A percentile compares a stretch with the other conserved stretches of the same genome.
Conservation (phyloP, 2,329 filamentous ascomycete genomes). For the Stachybotrys chartarum region DNA sequence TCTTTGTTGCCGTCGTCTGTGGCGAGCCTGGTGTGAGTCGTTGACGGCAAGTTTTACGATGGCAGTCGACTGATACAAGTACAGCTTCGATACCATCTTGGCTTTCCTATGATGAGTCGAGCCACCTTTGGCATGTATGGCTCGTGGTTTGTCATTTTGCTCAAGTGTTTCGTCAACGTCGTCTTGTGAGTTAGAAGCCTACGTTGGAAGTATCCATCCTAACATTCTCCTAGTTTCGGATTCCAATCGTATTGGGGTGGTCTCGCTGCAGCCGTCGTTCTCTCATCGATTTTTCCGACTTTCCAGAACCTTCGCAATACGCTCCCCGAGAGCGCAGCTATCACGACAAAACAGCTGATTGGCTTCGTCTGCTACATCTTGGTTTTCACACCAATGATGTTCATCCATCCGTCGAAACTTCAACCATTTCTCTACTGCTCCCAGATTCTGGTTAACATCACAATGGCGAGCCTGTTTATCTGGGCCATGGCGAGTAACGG, state of each 20-base stretch:
- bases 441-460: not conserved
- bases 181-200: not conserved
- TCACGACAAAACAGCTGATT: constrained; percentile 34
- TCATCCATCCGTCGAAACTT: not conserved
- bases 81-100: constrained; percentile 6
- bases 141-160: constrained; percentile 31
- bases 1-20: not conserved
- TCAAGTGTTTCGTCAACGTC: not conserved
- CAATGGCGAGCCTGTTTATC: not conserved
- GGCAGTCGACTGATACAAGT: no score
- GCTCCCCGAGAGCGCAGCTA: constrained; percentile 28
- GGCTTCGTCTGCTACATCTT: constrained; percentile 36
- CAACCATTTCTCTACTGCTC: not conserved
- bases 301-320: constrained; percentile 37
- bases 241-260: constrained; percentile 21
- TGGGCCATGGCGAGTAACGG: not conserved
- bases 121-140: constrained; percentile 33
- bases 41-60: not conserved
- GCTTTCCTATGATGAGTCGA: constrained; percentile 31
- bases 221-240: not conserved
- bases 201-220: not conserved
- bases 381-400: constrained; percentile 37
- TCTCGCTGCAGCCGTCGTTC: not conserved
- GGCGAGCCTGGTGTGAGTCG: not conserved
- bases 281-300: constrained; percentile 16